Conservation (phyloP, 495 filamentous ascomycete species). For the Amniculicola lignicola region DNA sequence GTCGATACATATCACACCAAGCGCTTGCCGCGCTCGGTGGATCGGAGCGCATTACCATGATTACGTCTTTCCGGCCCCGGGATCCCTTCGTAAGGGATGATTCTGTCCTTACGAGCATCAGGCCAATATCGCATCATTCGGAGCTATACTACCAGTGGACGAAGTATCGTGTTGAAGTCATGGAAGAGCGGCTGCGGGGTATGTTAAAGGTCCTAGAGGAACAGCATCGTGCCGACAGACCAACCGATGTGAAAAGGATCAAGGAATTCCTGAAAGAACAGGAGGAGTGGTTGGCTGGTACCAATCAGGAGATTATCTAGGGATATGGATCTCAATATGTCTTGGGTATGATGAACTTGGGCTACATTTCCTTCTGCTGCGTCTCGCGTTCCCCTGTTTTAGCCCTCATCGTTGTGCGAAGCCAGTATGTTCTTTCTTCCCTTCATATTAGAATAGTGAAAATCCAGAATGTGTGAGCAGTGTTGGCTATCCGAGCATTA, state of each 20-base stretch:
- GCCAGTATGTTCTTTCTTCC: too few relatives aligned
- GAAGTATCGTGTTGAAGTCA: constrained; percentile 65
- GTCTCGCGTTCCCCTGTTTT: too few relatives aligned
- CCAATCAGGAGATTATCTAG: background rate
- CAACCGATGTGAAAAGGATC: constrained; percentile 38
- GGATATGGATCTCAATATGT: too few relatives aligned
- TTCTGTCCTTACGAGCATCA: constrained; percentile 20
- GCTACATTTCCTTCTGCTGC: too few relatives aligned
- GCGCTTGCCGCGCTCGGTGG: constrained; percentile 26
- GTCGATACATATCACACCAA: constrained; percentile 28
- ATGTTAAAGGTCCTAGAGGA: constrained; percentile 30
- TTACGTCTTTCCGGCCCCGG: constrained; percentile 34
- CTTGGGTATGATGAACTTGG: too few relatives aligned
- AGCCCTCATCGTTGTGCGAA: too few relatives aligned
- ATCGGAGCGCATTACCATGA: constrained; percentile 32
- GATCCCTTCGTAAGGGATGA: constrained; percentile 18
- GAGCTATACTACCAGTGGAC: constrained; percentile 60
- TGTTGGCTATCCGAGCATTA: background rate
- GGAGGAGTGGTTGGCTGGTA: constrained; percentile 40
- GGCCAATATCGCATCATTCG: constrained; percentile 21
- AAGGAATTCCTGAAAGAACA: constrained; percentile 47
- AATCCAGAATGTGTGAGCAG: too few relatives aligned
- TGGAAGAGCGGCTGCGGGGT: constrained; percentile 49
- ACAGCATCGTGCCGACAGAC: constrained; percentile 25
- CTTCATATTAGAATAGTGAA: too few relatives aligned